Evolutionary conservation across 352 stramenopile species (phyloP).

Genomic region (Thalassiosira sp.): DNA sequence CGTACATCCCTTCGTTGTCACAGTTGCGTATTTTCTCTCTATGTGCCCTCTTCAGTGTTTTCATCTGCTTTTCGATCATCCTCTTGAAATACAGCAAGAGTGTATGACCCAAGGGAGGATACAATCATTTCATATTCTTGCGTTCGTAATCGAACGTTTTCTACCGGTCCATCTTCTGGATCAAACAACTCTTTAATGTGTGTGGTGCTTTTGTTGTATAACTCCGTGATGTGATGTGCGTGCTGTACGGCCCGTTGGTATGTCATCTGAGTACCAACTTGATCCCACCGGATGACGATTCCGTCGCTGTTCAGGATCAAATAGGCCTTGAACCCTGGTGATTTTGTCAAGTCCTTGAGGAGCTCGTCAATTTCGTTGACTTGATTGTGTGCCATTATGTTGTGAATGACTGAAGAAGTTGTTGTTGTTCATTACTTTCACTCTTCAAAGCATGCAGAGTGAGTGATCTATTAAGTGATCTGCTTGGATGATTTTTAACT

Average conservation of each 20-base stretch:
- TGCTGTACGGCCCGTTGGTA: slow-evolving; percentile 91
- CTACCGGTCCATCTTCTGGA: slow-evolving; percentile 85
- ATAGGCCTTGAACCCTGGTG: slow-evolving; percentile 89
- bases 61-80: slow-evolving; percentile 33
- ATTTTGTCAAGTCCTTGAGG: slow-evolving; percentile 90
- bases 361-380: slow-evolving; percentile 90
- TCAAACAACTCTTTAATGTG: slow-evolving; percentile 89
- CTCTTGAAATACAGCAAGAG: slow-evolving; percentile 87
- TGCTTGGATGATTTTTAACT: too few relatives aligned
- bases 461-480: too few relatives aligned
- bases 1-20: too few relatives aligned
- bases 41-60: background rate
- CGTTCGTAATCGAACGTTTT: slow-evolving; percentile 89
- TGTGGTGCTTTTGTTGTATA: slow-evolving; percentile 87
- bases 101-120: slow-evolving; percentile 87
- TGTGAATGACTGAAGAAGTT: background rate
- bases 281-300: slow-evolving; percentile 91
- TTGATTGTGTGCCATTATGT: slow-evolving; percentile 55
- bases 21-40: background rate
- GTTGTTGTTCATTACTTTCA: too few relatives aligned
- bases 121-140: slow-evolving; percentile 92
- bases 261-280: slow-evolving; percentile 77
- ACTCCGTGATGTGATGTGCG: slow-evolving; percentile 88
- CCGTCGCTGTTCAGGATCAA: slow-evolving; percentile 92
- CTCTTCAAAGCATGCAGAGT: too few relatives aligned